phyloP scores from a whole-genome alignment of 257 asterid genomes.

The Solanum clarkiae region DNA sequence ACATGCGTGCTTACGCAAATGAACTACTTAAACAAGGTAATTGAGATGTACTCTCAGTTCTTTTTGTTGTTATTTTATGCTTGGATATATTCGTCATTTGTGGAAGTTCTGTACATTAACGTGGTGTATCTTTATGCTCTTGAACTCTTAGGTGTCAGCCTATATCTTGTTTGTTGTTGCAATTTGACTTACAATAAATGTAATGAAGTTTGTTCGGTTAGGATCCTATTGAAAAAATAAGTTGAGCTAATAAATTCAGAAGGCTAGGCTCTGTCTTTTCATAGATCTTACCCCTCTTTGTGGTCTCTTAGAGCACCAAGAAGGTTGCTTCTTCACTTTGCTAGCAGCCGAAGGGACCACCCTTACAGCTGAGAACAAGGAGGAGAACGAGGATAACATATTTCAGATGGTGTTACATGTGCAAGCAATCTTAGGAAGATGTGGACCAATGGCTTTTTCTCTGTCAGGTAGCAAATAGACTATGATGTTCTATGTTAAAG shows the following conservation, averaged over 20 bases:
- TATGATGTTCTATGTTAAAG: not conserved
- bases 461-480: not conserved
- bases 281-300: not conserved
- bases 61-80: not conserved
- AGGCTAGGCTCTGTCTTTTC: not conserved
- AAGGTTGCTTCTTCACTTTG: not conserved
- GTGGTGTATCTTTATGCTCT: not conserved
- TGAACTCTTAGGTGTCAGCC: not conserved
- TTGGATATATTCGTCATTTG: not conserved
- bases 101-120: not conserved
- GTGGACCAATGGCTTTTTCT: not conserved
- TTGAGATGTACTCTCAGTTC: not conserved
- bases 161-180: not conserved
- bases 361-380: not conserved
- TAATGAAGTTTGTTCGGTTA: not conserved
- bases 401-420: not conserved
- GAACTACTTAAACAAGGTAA: slow-evolving; percentile 41
- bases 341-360: not conserved
- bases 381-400: not conserved
- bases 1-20: slow-evolving; percentile 33
- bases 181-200: not conserved
- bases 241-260: not conserved
- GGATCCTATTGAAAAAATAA: not conserved
- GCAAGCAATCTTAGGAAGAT: not conserved
- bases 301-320: not conserved